Evolutionary conservation across 2,329 filamentous ascomycete species (phyloP), one percentile per base, ranked within the genome.

Genomic region (Akanthomyces lecanii): DNA sequence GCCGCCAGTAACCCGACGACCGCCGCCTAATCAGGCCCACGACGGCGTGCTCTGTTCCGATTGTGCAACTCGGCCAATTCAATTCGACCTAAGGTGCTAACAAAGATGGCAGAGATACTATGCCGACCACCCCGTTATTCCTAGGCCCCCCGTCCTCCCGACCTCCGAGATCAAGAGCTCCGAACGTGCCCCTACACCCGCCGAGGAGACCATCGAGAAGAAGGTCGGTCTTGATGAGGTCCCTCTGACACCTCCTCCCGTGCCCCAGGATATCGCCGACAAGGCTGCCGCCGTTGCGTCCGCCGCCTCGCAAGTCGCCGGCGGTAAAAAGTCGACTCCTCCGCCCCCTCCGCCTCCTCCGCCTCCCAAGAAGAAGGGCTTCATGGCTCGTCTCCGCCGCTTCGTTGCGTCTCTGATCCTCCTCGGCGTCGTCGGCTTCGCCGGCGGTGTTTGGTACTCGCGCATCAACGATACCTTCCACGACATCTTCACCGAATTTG

Each of bases 401-500:
- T 89, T 92, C 73, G 78, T 97, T 63, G 78, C 93, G 67, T 90
- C 90, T 61, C 77, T 97, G 55, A 79, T 93, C 66, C 77, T 97
- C 51, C 84, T 97, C 33, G 87, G 90, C 30, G 86, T 86, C 6
- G 77, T 96, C 51, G 88, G 89, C 45, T 99, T 97, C 71, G 90
- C 85, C 62, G 92, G 92, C 67, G 92, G 94, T 68, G 88, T 97
- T 62, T 97, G 90, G 82, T 95, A 96, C 77, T 94, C 95, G 62
- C 87, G 96, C 67, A 84, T 95, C 76, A 96, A 89, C 73, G 95
- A 99, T 81, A 97, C 92, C 78, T 99, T 98, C 84, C 94, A 99
- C 78, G 95, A 99, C 77, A 95, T 97, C 81, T 99, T 99, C 79
- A 98, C 93, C 71, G 93, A 97, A 78, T 99, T 94, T 76, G 79